A percentile compares a stretch with the other conserved stretches of the same genome.
phyloP scores from a whole-genome alignment of 345 rosid genomes.

The Eucalyptus lansdowneana region DNA sequence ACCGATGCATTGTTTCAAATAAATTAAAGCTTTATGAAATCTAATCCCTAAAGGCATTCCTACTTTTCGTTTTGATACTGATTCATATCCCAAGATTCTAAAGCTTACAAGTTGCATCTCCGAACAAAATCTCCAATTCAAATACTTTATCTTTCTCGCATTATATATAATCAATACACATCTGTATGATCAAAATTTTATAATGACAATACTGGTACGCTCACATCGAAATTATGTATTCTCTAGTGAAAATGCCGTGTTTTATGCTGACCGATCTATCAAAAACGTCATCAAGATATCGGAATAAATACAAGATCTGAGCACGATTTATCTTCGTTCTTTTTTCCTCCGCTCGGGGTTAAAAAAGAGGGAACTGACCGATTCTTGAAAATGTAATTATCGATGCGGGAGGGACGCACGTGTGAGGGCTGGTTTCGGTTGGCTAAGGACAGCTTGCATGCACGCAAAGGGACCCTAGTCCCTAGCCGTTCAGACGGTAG shows the following conservation, averaged over 20 bases:
- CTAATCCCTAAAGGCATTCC: rapidly evolving
- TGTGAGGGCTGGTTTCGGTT: neutral
- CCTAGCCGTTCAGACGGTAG: neutral
- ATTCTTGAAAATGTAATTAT: neutral
- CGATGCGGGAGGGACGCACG: neutral
- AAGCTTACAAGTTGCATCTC: neutral
- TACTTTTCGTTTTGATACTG: neutral
- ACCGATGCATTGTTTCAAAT: no score
- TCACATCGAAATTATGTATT: neutral
- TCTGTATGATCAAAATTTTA: no score
- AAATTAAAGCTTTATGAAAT: neutral
- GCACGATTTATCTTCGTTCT: neutral
- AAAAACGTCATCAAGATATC: neutral
- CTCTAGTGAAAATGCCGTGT: neutral
- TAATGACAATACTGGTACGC: neutral
- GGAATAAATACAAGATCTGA: neutral
- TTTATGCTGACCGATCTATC: neutral
- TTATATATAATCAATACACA: neutral
- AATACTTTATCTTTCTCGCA: neutral
- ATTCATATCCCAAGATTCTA: neutral
- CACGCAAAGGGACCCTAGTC: neutral
- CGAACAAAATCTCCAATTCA: neutral
- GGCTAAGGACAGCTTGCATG: neutral
- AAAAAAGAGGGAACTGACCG: neutral
- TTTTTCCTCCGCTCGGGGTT: neutral